Evolutionary conservation across 257 asterid species (phyloP).

Genomic region (Petunia secreta): DNA sequence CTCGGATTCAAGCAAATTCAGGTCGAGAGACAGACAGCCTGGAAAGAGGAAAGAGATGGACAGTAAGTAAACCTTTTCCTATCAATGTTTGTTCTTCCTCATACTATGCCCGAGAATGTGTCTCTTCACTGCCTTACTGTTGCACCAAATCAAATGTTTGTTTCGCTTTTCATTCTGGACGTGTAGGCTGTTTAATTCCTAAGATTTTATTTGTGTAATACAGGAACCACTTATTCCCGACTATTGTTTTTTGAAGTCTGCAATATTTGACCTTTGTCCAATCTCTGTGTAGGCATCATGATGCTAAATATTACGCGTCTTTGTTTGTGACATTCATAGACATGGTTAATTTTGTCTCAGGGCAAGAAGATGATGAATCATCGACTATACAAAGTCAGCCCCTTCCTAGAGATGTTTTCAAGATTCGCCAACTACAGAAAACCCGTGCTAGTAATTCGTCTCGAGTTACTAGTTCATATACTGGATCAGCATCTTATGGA

Average conservation of each 20-base stretch:
- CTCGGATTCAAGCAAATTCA: constrained; percentile 62
- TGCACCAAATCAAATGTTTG: not conserved
- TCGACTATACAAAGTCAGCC: constrained; percentile 79
- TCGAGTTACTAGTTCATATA: constrained; percentile 52
- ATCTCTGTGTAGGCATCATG: not conserved
- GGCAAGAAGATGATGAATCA: constrained; percentile 79
- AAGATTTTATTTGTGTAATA: not conserved
- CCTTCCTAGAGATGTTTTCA: constrained; percentile 79
- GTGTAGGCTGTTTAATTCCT: not conserved
- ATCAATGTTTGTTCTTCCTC: constrained; percentile 2
- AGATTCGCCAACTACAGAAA: constrained; percentile 82
- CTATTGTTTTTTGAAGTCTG: not conserved
- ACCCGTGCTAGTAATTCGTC: constrained; percentile 57
- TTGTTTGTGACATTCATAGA: not conserved
- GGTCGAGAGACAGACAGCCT: constrained; percentile 55
- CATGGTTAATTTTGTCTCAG: constrained; percentile 35
- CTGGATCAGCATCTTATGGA: constrained; percentile 87
- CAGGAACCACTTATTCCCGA: not conserved
- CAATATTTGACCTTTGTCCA: not conserved
- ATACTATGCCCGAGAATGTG: not conserved
- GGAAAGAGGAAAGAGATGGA: constrained; percentile 74
- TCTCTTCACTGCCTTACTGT: constrained; percentile 15
- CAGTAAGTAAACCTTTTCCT: constrained; percentile 48
- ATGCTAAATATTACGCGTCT: not conserved
- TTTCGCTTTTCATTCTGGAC: not conserved